Evolutionary conservation across 179 eudicot species (phyloP), one percentile per base, ranked within the genome.

Genomic region (Sideroxylon spinosum): DNA sequence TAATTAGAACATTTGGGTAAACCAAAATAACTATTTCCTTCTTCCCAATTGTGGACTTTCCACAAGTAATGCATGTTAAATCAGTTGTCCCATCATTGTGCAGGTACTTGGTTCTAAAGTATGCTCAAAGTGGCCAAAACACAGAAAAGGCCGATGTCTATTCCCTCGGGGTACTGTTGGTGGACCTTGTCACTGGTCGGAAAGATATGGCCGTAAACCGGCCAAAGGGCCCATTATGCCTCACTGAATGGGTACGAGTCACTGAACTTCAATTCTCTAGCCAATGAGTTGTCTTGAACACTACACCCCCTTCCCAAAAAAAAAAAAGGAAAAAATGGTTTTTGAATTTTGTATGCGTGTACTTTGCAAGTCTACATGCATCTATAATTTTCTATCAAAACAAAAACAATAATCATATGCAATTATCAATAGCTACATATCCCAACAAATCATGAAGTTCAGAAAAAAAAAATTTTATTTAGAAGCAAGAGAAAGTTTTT

Each of bases 61-160:
- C 10, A 23, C 66, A 14, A 44, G 44, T 53, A 49, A 32, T 14
- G 49, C 61, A 67, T 17, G n/a, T 56, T 62, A 50, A 14, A 29
- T 28, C 26, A 14, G 20, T 29, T 7, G 7, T 14, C 62, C 71
- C 26, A 59, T 22, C 37, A 56, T 32, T 64, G 23, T 72, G 22
- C 78, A 91, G 96, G 84, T 93, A 91, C 81, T 74, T 93, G 82
- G 97, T 97, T 81, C 98, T 97, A 23, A 97, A 93, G 83, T 93
- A 93, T 82, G 94, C 94, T 73, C 94, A 91, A 84, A 93, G 85
- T 78, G 98, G 98, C 48, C 90, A 93, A 82, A 85, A 91, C 71
- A 89, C 97, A 6, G 98, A 93, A 81, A 93, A 93, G 63, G 89
- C 98, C 59, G 98, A 93, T 82, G 98, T 90, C 7, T 93, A 90